Base-by-base conservation (phyloP, 495 filamentous ascomycete species). In the Penicillium desertorum region DNA sequence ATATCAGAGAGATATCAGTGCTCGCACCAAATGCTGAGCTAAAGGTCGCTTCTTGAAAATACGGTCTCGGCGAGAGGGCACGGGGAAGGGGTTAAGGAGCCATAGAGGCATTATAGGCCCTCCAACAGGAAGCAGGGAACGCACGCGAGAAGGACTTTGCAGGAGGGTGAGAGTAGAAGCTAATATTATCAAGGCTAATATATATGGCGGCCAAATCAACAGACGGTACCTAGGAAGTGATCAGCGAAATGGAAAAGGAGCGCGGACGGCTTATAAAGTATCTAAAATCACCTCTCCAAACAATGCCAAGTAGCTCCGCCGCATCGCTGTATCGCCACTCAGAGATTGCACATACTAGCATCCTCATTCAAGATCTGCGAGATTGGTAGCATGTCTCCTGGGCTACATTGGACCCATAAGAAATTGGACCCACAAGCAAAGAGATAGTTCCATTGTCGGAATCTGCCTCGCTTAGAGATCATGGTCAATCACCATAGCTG, bases 101-200 rank as follows among this genome's bases (percentile, higher is more conserved):
- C 0, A 43, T 3, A 43, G 41, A 10, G 9, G 19, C 8, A 19
- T 43, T 22, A 43, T 43, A 43, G n/a, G 41, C 17, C 19, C 19
- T 43, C 41, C 2, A 43, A 43, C 7, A 43, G 41, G 41, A 43
- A 43, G 19, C 2, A 20, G n/a, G 19, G 41, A 43, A 11, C 7
- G 19, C 6, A 43, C 17, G 41, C 8, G 6, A 29, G 27, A 2
- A 43, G 19, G 41, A 8, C 41, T 43, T 43, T 22, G 2, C 4
- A 43, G 41, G 19, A 52, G 50, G 12, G 32, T 2, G 36, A 22
- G 50, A 52, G 50, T 52, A 52, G 36, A 52, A 52, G 50, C 50
- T 52, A 52, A 52, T 52, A 5, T 52, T 52, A 10, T 42, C 7
- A 41, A 52, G 50, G 50, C 36, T 52, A 14, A 52, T 52, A 42